Evolutionary conservation across 257 asterid genomes (phyloP).

Genomic region (Petunia axillaris): DNA sequence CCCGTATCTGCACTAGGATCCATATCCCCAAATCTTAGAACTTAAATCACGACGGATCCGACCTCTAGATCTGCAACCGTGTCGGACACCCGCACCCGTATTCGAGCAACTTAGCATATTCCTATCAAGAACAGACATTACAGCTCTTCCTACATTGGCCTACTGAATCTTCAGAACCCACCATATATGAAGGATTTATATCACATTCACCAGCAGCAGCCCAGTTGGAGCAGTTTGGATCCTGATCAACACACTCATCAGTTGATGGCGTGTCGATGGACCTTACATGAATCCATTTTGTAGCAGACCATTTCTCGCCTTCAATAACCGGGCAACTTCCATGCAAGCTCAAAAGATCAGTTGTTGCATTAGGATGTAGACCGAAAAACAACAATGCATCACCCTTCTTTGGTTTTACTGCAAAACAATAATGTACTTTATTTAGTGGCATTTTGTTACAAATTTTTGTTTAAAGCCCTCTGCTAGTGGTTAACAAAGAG

Average conservation of each 20-base stretch:
- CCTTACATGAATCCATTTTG: conserved; percentile 89
- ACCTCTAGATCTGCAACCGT: too few relatives aligned
- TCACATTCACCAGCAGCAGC: conserved; percentile 75
- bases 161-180: conserved; percentile 38
- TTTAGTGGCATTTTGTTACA: not conserved
- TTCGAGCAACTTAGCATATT: not conserved
- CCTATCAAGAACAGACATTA: conserved; percentile 55
- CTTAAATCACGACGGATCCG: too few relatives aligned
- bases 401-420: conserved; percentile 85
- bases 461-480: too few relatives aligned
- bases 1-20: too few relatives aligned
- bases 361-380: conserved; percentile 76
- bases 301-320: conserved; percentile 95
- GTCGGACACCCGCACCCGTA: too few relatives aligned
- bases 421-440: not conserved
- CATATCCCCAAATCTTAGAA: too few relatives aligned
- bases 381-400: conserved; percentile 87
- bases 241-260: conserved; percentile 45
- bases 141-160: conserved; percentile 82
- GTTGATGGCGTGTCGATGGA: conserved; percentile 45
- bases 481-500: too few relatives aligned
- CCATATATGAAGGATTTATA: conserved; percentile 62
- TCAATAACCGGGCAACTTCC: conserved; percentile 91
- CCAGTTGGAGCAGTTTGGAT: conserved; percentile 59
- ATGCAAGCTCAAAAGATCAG: conserved; percentile 73